phyloP scores from a whole-genome alignment of 768 basidiomycete species.

The Collybia nuda region DNA sequence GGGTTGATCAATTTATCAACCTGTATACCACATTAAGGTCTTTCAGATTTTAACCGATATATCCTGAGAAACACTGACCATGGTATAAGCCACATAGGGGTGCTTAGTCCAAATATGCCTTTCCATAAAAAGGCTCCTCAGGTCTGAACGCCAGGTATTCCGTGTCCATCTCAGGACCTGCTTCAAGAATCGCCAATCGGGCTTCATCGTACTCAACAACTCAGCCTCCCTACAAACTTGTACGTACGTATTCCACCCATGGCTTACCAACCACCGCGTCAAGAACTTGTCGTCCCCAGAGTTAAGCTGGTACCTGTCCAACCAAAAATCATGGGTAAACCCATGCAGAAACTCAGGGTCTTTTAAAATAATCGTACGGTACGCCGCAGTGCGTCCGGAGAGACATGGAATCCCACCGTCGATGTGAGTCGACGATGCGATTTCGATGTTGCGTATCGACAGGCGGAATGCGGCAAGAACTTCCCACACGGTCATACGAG shows the following conservation, averaged over 20 bases:
- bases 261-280: slow-evolving; percentile 94
- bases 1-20: slow-evolving; percentile 87
- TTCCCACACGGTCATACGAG: slow-evolving; percentile 90
- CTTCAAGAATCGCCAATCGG: slow-evolving; percentile 93
- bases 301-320: slow-evolving; percentile 92
- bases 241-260: slow-evolving; percentile 92
- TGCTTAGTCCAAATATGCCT: slow-evolving; percentile 84
- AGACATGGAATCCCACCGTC: slow-evolving; percentile 92
- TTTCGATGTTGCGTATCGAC: slow-evolving; percentile 95
- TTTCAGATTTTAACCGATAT: slow-evolving; percentile 14
- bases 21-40: slow-evolving; percentile 28
- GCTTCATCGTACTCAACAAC: slow-evolving; percentile 93
- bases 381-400: slow-evolving; percentile 90
- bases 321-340: slow-evolving; percentile 93
- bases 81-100: slow-evolving; percentile 91
- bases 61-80: slow-evolving; percentile 65
- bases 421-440: slow-evolving; percentile 84
- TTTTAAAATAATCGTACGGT: slow-evolving; percentile 91
- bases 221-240: slow-evolving; percentile 85
- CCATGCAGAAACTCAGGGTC: slow-evolving; percentile 91
- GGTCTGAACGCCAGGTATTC: slow-evolving; percentile 91
- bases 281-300: slow-evolving; percentile 94
- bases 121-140: slow-evolving; percentile 87
- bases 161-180: slow-evolving; percentile 92
- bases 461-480: slow-evolving; percentile 91